A percentile compares a stretch with the other conserved stretches of the same genome.
Evolutionary conservation across 2,329 filamentous ascomycete genomes (phyloP).

Genomic region (Coniella vitis): DNA sequence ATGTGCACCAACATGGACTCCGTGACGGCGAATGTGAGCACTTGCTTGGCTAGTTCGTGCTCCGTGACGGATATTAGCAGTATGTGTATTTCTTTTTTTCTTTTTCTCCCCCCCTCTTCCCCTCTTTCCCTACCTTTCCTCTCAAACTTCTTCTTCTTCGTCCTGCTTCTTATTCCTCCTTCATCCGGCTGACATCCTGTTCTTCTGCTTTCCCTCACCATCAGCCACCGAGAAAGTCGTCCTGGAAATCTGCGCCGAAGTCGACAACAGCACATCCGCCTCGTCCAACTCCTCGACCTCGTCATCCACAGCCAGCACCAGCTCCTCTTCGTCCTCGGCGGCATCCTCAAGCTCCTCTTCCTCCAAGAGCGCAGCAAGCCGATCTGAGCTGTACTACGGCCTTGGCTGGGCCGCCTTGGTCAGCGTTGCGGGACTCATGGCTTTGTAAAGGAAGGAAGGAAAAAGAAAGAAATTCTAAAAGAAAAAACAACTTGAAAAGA

Average conservation of each 20-base stretch:
- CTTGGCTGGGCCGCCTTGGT: constrained; percentile 12
- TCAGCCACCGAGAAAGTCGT: constrained; percentile 10
- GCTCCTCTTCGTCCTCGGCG: constrained; percentile 1
- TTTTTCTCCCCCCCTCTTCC: too few species aligned
- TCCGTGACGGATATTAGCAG: constrained; percentile 11
- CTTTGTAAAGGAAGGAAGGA: background rate
- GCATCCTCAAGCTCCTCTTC: constrained; percentile 2
- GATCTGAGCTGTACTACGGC: constrained; percentile 8
- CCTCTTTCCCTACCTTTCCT: too few species aligned
- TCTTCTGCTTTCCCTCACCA: background rate
- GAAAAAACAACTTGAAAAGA: too few species aligned
- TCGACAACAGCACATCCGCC: background rate
- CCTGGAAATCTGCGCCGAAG: constrained; percentile 9
- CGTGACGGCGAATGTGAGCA: constrained; percentile 3
- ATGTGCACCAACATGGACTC: constrained; percentile 10
- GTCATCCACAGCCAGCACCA: background rate
- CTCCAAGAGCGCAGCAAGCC: constrained; percentile 6
- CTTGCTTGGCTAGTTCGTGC: constrained; percentile 9
- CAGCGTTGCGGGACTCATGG: constrained; percentile 8
- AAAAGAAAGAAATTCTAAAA: too few species aligned
- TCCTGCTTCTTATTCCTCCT: too few species aligned
- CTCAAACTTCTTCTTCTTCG: too few species aligned
- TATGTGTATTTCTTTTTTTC: background rate
- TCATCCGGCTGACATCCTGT: background rate
- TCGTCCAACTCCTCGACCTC: constrained; percentile 1